phyloP scores from a whole-genome alignment of 2,329 filamentous ascomycete genomes.

The Fusarium phyllophilum region DNA sequence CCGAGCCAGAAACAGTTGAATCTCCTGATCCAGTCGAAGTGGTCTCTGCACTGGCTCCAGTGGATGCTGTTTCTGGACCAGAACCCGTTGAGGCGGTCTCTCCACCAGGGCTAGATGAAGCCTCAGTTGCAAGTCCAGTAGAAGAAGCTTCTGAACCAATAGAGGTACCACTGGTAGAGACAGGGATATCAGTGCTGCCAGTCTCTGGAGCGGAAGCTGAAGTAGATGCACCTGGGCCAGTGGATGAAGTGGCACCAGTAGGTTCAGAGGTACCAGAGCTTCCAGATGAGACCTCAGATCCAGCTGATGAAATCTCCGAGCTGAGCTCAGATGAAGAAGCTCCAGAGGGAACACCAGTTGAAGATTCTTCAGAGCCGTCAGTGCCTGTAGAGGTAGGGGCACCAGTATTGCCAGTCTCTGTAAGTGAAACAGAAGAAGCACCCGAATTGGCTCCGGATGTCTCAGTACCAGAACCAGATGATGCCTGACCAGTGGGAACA shows the following conservation, averaged over 20 bases:
- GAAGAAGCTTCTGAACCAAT: background rate
- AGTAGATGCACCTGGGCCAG: background rate
- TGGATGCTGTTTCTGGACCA: background rate
- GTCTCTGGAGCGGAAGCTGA: background rate
- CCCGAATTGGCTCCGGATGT: background rate
- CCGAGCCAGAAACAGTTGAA: too few species aligned
- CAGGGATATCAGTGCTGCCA: background rate
- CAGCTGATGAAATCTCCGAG: background rate
- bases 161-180: background rate
- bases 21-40: background rate
- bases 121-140: background rate
- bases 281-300: background rate
- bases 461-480: background rate
- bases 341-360: background rate
- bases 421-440: background rate
- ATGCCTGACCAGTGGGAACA: background rate
- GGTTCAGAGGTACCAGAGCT: background rate
- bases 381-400: background rate
- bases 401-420: background rate
- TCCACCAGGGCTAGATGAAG: background rate
- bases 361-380: background rate
- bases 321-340: background rate
- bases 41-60: background rate
- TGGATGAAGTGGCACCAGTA: background rate
- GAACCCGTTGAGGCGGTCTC: background rate